Conservation (phyloP, 306 rosid species). For the Cucurbita ficifolia region DNA sequence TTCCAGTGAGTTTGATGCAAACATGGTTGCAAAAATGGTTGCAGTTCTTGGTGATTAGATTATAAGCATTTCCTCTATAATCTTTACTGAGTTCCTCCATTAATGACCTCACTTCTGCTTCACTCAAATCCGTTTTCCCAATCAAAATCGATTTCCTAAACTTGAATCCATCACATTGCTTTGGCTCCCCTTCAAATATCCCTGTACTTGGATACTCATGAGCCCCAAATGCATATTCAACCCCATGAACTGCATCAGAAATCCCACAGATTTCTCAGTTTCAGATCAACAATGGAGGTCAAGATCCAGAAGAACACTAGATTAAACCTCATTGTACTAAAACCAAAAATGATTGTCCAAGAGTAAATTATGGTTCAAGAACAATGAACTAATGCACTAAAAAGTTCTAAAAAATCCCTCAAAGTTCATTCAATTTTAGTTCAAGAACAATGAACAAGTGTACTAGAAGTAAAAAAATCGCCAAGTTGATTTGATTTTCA, state of each 20-base stretch:
- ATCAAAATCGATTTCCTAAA: constrained; percentile 64
- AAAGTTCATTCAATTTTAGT: too few species aligned
- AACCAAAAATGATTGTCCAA: neutral
- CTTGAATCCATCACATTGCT: constrained; percentile 59
- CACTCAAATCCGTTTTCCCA: constrained; percentile 54
- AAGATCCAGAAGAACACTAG: neutral
- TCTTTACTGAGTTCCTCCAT: constrained; percentile 53
- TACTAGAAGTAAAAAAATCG: neutral
- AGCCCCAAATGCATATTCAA: constrained; percentile 69
- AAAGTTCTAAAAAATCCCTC: too few species aligned
- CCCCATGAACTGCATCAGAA: constrained; percentile 44
- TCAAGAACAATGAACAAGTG: neutral
- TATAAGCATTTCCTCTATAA: constrained; percentile 75
- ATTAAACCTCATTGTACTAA: neutral
- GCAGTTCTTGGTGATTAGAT: constrained; percentile 74
- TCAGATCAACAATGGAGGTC: neutral
- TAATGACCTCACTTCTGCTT: constrained; percentile 35
- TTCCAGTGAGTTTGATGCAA: constrained; percentile 56
- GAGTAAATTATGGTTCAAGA: neutral
- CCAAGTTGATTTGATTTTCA: neutral
- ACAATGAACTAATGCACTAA: neutral
- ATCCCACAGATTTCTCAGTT: constrained; percentile 22
- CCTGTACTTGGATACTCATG: constrained; percentile 69
- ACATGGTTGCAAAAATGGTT: constrained; percentile 80
- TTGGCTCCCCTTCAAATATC: constrained; percentile 83